Base-by-base conservation (phyloP, 164 flowering plant species). In the Stephania cephalantha region DNA sequence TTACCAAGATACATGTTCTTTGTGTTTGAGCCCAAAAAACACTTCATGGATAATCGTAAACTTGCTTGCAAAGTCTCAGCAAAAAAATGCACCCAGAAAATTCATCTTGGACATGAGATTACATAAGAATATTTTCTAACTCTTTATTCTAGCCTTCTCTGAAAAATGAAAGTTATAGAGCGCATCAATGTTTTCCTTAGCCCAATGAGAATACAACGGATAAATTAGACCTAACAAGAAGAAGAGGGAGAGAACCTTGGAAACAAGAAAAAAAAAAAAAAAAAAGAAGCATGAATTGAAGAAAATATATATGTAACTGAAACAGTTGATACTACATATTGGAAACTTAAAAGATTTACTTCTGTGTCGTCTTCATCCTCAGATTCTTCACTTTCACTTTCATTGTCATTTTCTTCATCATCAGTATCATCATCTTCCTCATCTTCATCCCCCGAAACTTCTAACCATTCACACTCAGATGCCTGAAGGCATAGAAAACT, bases 381-480 rank as follows among this genome's bases (percentile, higher is more conserved):
- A 72, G 84, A 75, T 69, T 90, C 97, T 68, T 85, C 90, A 79
- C 82, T 79, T 25, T 85, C 87, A 76, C 85, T 85, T 50, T 73
- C 90, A 53, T 79, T 74, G 12, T 81, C 74, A 29, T 74, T 52
- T 45, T 79, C 76, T 69, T 86, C 92, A 74, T 83, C 85, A 61
- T 84, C 93, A 68, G 79, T 74, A 68, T 89, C 88, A 76, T 86
- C 87, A 5, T 88, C 93, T 52, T 87, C 93, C 10, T 83, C 97
- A 77, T 92, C 97, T 76, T 95, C 98, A 79, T 88, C 89, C 76
- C 91, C 98, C 11, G 97, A 91, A 66, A 84, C 88, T 74, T 91
- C 98, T 64, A 95, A 48, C 99, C 99, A 95, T 73, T 95, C 95
- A 74, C 96, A 86, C 86, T 91, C 91, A 77, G 99, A 86, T 75